A percentile compares a stretch with the other conserved stretches of the same genome.
phyloP scores from a whole-genome alignment of 257 asterid species.

The Knoxia roxburghii region DNA sequence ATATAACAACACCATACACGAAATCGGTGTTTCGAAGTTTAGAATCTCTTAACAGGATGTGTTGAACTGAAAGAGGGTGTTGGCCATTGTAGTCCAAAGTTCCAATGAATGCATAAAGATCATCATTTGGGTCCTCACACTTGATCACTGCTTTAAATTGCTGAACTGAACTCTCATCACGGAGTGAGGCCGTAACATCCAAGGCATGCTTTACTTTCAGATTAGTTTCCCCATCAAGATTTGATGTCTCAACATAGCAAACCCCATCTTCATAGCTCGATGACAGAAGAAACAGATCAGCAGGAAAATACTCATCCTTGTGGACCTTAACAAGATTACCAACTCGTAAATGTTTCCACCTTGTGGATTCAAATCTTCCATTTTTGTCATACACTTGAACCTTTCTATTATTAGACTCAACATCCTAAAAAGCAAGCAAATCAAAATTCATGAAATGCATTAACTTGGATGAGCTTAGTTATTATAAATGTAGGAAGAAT shows the following conservation, averaged over 20 bases:
- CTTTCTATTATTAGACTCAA: constrained; percentile 79
- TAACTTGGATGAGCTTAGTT: neutral
- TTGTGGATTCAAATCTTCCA: constrained; percentile 43
- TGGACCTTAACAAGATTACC: constrained; percentile 80
- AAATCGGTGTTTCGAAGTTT: constrained; percentile 79
- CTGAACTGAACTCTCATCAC: constrained; percentile 42
- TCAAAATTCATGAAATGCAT: neutral
- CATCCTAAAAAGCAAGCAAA: constrained; percentile 48
- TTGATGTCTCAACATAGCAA: constrained; percentile 89
- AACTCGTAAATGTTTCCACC: constrained; percentile 78
- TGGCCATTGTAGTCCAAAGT: constrained; percentile 45
- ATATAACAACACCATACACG: constrained; percentile 68
- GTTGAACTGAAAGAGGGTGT: constrained; percentile 75
- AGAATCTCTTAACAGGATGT: constrained; percentile 80
- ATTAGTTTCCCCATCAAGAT: constrained; percentile 94
- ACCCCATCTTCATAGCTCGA: constrained; percentile 90
- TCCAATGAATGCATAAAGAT: constrained; percentile 85
- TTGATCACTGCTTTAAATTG: constrained; percentile 63
- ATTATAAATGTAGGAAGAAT: neutral
- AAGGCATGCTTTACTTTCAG: constrained; percentile 89
- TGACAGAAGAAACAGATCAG: constrained; percentile 77
- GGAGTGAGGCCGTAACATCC: constrained; percentile 56
- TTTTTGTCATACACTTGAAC: constrained; percentile 45
- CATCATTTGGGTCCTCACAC: constrained; percentile 95
- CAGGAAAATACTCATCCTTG: constrained; percentile 89